These are phyloP conservation scores for Colletotrichum eremochloae DNA, from an alignment of 2,329 filamentous ascomycete species.

Conservation along the genomic window DNA sequence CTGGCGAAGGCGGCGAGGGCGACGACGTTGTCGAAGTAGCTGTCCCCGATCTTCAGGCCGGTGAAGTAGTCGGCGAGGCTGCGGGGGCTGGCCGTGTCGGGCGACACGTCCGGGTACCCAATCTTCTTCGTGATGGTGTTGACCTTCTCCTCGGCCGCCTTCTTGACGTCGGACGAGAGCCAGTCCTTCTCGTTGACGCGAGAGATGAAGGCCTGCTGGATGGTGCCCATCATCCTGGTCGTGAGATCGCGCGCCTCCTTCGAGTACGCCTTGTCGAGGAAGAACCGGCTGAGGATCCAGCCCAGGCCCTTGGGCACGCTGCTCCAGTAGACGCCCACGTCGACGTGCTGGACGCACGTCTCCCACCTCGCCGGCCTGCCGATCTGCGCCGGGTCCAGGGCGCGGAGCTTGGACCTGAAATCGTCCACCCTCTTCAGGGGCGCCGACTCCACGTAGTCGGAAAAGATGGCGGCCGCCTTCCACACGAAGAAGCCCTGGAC, in stretches of 20 bases:
- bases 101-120: slow-evolving; percentile 73
- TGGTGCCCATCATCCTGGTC: slow-evolving; percentile 76
- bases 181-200: slow-evolving; percentile 70
- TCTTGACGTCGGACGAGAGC: slow-evolving; percentile 73
- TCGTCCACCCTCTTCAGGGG: slow-evolving; percentile 69
- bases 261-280: slow-evolving; percentile 76
- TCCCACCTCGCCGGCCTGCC: slow-evolving; percentile 72
- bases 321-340: slow-evolving; percentile 49
- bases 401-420: slow-evolving; percentile 53
- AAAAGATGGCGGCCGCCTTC: slow-evolving; percentile 70
- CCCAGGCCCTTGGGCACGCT: slow-evolving; percentile 60
- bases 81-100: slow-evolving; percentile 70
- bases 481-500: slow-evolving; percentile 73
- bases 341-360: slow-evolving; percentile 70
- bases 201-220: slow-evolving; percentile 75
- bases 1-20: slow-evolving; percentile 62
- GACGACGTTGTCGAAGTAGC: slow-evolving; percentile 70
- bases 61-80: slow-evolving; percentile 69
- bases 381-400: slow-evolving; percentile 45
- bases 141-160: slow-evolving; percentile 73
- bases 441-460: slow-evolving; percentile 67
- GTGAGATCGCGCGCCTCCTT: slow-evolving; percentile 75
- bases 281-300: slow-evolving; percentile 80
- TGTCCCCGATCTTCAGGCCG: slow-evolving; percentile 62
- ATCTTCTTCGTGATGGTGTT: slow-evolving; percentile 77